Base-by-base conservation (phyloP, 192 early-diverging fungal genomes). In the Coemansia sp. region DNA sequence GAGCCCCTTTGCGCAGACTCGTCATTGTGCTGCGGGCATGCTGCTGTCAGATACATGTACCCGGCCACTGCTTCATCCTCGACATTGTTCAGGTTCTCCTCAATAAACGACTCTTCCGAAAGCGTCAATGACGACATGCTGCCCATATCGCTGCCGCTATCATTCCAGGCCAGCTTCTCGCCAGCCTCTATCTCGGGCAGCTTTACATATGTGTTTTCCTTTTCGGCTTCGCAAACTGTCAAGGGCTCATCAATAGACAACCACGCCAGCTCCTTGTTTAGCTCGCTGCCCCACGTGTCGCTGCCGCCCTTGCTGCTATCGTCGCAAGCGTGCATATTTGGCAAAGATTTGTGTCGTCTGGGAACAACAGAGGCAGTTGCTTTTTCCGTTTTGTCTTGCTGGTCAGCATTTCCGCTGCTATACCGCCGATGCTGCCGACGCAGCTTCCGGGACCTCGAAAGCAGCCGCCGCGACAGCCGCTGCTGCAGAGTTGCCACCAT, bases 41-140 rank as follows among this genome's bases (percentile, higher is more conserved):
- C 32, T 8, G 62, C 48, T 6, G 59, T 67, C 18, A 74, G 53
- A 37, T 66, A 74, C 49, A 74, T 56, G 32, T 58, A 65, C 36
- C 67, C 71, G 2, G 45, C 45, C 10, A 47, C 45, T 1, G 45
- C 45, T 28, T 47, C 53, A 41, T 54, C 41, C 6, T 34, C 26
- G 16, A 16, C 16, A 7, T 37, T 51, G 1, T 11, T 18, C n/a
- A n/a, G 14, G 21, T 51, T 6, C 23, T 15, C 50, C 4, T 37
- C 31, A 51, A 38, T 34, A 18, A 32, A 41, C 3, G 41, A 56
- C 0, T 17, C 37, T 41, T 62, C 66, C 6, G 69, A 53, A 6
- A 71, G 40, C 11, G 69, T 71, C 30, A 65, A 38, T 31, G 53
- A 56, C 28, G 62, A 71, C 10, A 34, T 34, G 32, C 32, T 34